These are phyloP conservation scores for Tylopilus sp. DNA, from an alignment of 1,284 basidiomycete genomes.

Conservation along the genomic window DNA sequence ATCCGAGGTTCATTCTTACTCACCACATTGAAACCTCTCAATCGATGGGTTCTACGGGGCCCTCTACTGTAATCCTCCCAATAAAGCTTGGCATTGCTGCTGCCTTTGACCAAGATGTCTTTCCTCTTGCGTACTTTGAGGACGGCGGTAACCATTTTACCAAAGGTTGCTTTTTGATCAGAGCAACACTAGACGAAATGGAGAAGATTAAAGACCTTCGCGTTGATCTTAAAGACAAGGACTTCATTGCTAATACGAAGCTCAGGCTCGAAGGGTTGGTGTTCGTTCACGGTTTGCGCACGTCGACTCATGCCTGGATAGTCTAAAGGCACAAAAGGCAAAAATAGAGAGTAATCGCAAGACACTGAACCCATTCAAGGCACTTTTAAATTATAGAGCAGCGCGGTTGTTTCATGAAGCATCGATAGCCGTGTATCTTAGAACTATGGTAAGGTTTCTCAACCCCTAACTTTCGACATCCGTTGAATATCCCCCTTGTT, in stretches of 20 bases:
- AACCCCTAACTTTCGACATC: too few species aligned
- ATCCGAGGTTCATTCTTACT: too few species aligned
- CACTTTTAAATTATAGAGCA: background rate
- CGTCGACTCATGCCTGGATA: background rate
- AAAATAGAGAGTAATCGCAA: slow-evolving; percentile 1
- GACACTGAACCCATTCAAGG: slow-evolving; percentile 15
- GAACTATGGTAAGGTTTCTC: slow-evolving; percentile 5
- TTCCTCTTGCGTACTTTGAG: slow-evolving; percentile 11
- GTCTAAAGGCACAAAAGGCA: background rate
- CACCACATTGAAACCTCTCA: background rate
- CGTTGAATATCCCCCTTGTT: background rate
- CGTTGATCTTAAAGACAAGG: background rate
- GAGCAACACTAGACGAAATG: slow-evolving; percentile 18
- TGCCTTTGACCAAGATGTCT: slow-evolving; percentile 1
- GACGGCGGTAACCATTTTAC: background rate
- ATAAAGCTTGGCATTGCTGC: slow-evolving; percentile 11
- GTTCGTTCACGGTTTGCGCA: background rate
- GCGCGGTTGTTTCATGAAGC: slow-evolving; percentile 8
- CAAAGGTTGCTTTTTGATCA: slow-evolving; percentile 15
- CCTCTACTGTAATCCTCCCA: slow-evolving; percentile 4
- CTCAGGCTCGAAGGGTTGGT: slow-evolving; percentile 5
- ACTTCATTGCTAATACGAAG: slow-evolving; percentile 10
- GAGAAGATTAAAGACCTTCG: background rate
- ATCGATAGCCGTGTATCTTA: background rate
- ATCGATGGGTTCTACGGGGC: slow-evolving; percentile 2